Conservation (phyloP, 306 rosid genomes). For the Casuarina cunninghamiana region DNA sequence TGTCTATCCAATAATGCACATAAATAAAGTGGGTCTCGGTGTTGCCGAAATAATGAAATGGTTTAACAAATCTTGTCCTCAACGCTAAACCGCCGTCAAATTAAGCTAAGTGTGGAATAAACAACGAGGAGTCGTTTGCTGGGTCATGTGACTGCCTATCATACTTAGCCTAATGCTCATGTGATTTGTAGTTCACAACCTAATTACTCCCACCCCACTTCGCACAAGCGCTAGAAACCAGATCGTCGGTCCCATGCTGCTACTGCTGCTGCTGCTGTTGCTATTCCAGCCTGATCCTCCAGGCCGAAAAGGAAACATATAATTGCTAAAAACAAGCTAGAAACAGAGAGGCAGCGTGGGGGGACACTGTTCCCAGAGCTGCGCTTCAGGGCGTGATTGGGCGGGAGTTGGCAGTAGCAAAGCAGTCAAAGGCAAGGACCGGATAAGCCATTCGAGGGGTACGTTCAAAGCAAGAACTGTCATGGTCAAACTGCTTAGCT, state of each 20-base stretch:
- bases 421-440: slow-evolving; percentile 65
- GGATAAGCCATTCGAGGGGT: slow-evolving; percentile 60
- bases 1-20: background rate
- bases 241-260: too few species aligned
- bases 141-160: slow-evolving; percentile 30
- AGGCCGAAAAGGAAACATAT: too few species aligned
- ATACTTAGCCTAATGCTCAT: slow-evolving; percentile 14
- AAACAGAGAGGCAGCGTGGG: slow-evolving; percentile 33
- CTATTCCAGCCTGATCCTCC: too few species aligned
- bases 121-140: background rate
- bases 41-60: background rate
- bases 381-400: slow-evolving; percentile 44
- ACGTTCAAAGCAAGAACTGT: slow-evolving; percentile 73
- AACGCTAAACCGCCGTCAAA: background rate
- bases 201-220: too few species aligned
- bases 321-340: slow-evolving; percentile 6
- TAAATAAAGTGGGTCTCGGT: background rate
- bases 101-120: background rate
- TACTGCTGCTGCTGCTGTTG: too few species aligned
- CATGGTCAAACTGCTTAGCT: slow-evolving; percentile 60
- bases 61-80: background rate
- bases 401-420: slow-evolving; percentile 25
- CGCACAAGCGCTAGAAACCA: too few species aligned
- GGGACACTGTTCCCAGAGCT: slow-evolving; percentile 37
- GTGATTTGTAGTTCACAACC: background rate